Percentiles rank a stretch among this genome's conserved stretches.
These are phyloP conservation scores for Beauveria rudraprayagi DNA, from an alignment of 2,329 filamentous ascomycete genomes.

Conservation along the genomic window DNA sequence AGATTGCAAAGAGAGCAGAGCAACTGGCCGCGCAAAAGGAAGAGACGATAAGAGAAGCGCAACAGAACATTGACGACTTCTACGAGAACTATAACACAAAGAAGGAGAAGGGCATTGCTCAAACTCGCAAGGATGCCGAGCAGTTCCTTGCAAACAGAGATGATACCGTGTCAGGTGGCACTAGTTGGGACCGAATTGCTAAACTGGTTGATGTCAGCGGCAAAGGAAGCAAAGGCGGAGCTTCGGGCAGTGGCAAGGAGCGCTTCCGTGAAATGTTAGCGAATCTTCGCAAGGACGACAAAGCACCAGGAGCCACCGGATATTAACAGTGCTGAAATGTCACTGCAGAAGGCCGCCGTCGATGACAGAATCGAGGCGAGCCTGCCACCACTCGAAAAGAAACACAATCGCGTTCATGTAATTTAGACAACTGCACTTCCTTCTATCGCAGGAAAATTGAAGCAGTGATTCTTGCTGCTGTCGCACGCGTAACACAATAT, in stretches of 20 bases:
- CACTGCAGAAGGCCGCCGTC: no score
- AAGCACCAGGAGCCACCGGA: conserved; percentile 60
- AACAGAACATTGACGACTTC: conserved; percentile 94
- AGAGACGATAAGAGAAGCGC: conserved; percentile 80
- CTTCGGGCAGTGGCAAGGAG: conserved; percentile 86
- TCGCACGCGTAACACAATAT: not conserved
- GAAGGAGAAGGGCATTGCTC: conserved; percentile 85
- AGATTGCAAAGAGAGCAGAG: conserved; percentile 75
- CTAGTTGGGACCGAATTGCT: conserved; percentile 96
- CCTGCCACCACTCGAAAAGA: not conserved
- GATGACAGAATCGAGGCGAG: no score
- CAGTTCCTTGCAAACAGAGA: conserved; percentile 84
- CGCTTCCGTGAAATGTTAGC: conserved; percentile 87
- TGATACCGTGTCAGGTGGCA: conserved; percentile 88
- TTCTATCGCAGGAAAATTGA: not conserved
- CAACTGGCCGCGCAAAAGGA: conserved; percentile 75
- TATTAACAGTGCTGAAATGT: conserved; percentile 33
- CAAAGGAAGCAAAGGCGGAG: conserved; percentile 81
- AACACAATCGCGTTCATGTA: conserved; percentile 12
- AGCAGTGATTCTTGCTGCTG: not conserved
- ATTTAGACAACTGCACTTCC: conserved; percentile 12
- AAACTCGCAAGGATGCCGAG: conserved; percentile 86
- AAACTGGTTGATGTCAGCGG: conserved; percentile 97
- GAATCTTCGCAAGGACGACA: conserved; percentile 87
- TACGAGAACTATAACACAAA: conserved; percentile 99